phyloP scores from a whole-genome alignment of 2,329 filamentous ascomycete genomes.

The Colletotrichum aenigma region DNA sequence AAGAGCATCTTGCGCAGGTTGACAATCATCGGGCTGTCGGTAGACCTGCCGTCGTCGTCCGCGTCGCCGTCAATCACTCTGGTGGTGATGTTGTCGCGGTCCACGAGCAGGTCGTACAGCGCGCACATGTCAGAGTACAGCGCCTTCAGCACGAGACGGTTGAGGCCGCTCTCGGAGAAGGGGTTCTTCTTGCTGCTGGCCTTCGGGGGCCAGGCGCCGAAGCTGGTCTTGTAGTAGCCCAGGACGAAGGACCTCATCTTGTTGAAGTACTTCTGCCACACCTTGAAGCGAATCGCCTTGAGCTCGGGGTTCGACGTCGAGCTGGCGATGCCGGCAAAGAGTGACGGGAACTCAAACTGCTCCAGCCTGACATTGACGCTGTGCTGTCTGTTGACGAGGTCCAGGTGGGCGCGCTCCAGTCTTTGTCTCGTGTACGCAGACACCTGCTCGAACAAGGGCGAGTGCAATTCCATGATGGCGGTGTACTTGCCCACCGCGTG shows the following conservation, averaged over 20 bases:
- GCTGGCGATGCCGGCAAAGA: conserved; percentile 87
- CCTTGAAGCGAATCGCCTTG: conserved; percentile 80
- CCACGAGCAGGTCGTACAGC: conserved; percentile 87
- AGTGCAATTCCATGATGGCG: conserved; percentile 69
- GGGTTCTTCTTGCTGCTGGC: conserved; percentile 90
- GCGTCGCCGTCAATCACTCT: conserved; percentile 72
- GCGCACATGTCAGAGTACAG: conserved; percentile 86
- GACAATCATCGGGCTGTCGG: conserved; percentile 64
- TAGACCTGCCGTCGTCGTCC: conserved; percentile 44
- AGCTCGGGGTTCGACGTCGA: conserved; percentile 80
- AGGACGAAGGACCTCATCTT: conserved; percentile 77
- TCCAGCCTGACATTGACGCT: conserved; percentile 76
- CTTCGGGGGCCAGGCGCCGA: conserved; percentile 85
- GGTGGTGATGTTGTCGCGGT: conserved; percentile 78
- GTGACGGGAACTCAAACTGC: conserved; percentile 87
- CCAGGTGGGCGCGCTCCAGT: conserved; percentile 82
- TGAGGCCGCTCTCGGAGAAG: conserved; percentile 84
- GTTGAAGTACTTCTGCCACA: conserved; percentile 78
- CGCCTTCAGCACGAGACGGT: conserved; percentile 79
- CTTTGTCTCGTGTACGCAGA: conserved; percentile 74
- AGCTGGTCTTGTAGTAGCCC: conserved; percentile 64
- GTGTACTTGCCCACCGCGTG: conserved; percentile 90
- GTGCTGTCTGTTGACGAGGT: conserved; percentile 75
- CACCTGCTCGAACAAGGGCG: conserved; percentile 73
- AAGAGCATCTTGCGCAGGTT: conserved; percentile 80